Conservation (phyloP, 2,329 filamentous ascomycete genomes). For the Phialemoniopsis sp. region DNA sequence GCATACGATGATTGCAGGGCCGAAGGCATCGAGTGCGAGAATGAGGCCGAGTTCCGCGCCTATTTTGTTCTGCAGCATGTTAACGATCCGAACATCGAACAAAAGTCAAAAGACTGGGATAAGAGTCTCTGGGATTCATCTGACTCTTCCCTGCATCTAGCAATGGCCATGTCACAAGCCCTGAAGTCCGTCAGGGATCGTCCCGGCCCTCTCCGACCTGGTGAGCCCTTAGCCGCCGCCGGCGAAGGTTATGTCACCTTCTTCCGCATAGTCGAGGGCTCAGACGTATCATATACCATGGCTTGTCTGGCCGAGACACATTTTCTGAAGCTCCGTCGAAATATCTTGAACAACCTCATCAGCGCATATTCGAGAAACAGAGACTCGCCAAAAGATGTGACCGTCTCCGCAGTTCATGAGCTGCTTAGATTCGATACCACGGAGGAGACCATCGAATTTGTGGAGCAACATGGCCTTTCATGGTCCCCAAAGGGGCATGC, state of each 20-base stretch:
- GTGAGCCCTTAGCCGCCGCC: conserved; percentile 41
- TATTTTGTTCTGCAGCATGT: conserved; percentile 62
- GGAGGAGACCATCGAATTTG: conserved; percentile 62
- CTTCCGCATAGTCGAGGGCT: conserved; percentile 55
- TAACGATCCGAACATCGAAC: conserved; percentile 52
- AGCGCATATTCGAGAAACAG: conserved; percentile 52
- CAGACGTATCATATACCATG: conserved; percentile 62
- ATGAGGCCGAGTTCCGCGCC: conserved; percentile 63
- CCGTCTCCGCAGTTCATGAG: conserved; percentile 48
- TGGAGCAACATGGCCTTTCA: conserved; percentile 50
- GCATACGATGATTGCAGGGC: conserved; percentile 62
- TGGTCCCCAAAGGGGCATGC: conserved; percentile 37
- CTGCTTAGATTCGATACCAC: conserved; percentile 65
- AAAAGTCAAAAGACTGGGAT: conserved; percentile 53
- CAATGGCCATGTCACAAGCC: conserved; percentile 53
- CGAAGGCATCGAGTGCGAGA: conserved; percentile 53
- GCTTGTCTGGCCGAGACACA: conserved; percentile 67
- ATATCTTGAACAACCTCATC: conserved; percentile 51
- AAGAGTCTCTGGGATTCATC: conserved; percentile 49
- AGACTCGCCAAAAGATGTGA: conserved; percentile 56
- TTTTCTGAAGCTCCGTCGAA: conserved; percentile 56
- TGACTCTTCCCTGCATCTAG: conserved; percentile 46
- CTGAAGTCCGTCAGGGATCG: conserved; percentile 51
- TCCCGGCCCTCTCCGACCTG: conserved; percentile 52
- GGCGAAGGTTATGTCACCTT: conserved; percentile 48